Evolutionary conservation across 139 green algal species (phyloP).

Genomic region (Volvox africanus): DNA sequence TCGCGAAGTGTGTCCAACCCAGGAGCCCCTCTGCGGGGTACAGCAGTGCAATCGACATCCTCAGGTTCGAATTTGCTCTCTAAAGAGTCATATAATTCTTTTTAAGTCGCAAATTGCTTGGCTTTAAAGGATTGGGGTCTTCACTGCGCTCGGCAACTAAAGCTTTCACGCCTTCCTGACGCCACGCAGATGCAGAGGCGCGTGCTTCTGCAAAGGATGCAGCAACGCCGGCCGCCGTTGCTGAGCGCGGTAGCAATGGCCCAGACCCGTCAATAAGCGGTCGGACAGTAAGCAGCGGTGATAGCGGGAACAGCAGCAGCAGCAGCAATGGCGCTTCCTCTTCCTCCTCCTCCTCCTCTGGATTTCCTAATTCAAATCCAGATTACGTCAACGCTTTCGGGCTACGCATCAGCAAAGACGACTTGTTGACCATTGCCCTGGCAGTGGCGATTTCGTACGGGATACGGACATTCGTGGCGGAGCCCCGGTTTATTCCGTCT

Average conservation of each 20-base stretch:
- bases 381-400: conserved; percentile 50
- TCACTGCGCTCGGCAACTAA: too few relatives aligned
- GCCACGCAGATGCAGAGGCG: background rate
- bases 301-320: conserved; percentile 21
- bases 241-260: background rate
- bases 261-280: background rate
- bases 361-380: background rate
- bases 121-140: too few relatives aligned
- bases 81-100: too few relatives aligned
- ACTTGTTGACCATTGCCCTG: conserved; percentile 87
- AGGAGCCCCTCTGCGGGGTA: background rate
- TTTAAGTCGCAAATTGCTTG: too few relatives aligned
- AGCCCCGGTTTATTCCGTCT: conserved; percentile 98
- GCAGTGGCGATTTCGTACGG: conserved; percentile 91
- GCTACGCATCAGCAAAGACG: conserved; percentile 84
- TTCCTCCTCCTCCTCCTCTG: background rate
- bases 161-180: background rate
- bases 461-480: conserved; percentile 93
- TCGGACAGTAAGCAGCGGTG: background rate
- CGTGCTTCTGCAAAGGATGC: background rate
- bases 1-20: background rate
- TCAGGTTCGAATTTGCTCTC: background rate
- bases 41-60: conserved; percentile 2
- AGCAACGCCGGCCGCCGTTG: background rate
- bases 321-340: background rate